phyloP scores from a whole-genome alignment of 139 green algal species.

The Prasinococcaceae sp. region DNA sequence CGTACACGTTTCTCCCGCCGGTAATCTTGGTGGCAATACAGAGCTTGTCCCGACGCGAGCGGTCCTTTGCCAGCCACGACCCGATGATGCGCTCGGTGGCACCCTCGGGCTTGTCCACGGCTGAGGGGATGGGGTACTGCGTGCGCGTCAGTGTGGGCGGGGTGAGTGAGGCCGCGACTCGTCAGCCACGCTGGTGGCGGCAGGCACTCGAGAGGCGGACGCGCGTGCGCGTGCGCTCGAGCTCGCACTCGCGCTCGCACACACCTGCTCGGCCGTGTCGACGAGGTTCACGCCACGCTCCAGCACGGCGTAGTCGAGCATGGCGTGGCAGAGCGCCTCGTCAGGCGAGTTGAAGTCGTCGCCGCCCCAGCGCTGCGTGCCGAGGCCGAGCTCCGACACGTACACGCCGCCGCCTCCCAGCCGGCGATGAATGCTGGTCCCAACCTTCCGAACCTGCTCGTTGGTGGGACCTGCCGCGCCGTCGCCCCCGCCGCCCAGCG shows the following conservation, averaged over 20 bases:
- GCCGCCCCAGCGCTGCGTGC: slow-evolving; percentile 3
- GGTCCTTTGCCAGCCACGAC: slow-evolving; percentile 10
- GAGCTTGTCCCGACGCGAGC: slow-evolving; percentile 12
- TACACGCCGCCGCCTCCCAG: no score
- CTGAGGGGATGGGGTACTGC: slow-evolving; percentile 23
- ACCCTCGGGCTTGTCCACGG: slow-evolving; percentile 6
- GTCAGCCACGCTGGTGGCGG: no score
- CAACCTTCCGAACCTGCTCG: no score
- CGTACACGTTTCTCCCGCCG: slow-evolving; percentile 11
- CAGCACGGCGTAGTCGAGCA: slow-evolving; percentile 14
- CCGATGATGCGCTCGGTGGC: slow-evolving; percentile 23
- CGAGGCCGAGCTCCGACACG: no score
- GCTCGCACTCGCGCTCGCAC: no score
- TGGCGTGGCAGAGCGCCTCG: slow-evolving; percentile 9
- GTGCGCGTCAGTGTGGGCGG: no score
- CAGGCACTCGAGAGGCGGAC: no score
- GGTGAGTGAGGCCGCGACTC: no score
- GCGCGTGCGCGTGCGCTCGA: no score
- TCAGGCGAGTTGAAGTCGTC: slow-evolving; percentile 18
- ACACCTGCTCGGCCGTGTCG: slow-evolving; percentile 25
- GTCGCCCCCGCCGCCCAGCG: no score
- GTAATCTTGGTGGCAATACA: slow-evolving; percentile 21
- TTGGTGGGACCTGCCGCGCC: no score
- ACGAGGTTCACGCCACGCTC: slow-evolving; percentile 16
- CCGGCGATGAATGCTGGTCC: no score